Percentiles rank a stretch among this genome's conserved stretches.
Evolutionary conservation across 2,329 filamentous ascomycete species (phyloP).

Genomic region (Tetracladium maxilliforme): DNA sequence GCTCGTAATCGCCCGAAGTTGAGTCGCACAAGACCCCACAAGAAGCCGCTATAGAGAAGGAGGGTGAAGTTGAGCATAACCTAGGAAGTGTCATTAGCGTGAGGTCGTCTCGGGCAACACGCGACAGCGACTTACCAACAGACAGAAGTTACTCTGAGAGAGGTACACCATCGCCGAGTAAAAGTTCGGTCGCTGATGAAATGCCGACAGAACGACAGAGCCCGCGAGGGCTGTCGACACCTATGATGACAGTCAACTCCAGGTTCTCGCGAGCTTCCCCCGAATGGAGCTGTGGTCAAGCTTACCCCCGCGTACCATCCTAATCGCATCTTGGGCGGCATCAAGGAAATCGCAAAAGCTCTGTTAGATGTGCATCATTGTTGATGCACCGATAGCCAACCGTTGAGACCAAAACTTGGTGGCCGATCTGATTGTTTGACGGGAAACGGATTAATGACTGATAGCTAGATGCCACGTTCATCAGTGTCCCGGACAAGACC

Average conservation of each 20-base stretch:
- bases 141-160: conserved; percentile 86
- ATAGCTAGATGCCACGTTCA: no score
- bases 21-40: conserved; percentile 78
- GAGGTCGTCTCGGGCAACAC: background rate
- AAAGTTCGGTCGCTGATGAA: conserved; percentile 93
- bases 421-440: no score
- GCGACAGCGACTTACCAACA: conserved; percentile 71
- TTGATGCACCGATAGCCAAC: no score
- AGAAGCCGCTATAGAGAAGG: conserved; percentile 62
- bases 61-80: conserved; percentile 86
- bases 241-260: conserved; percentile 22
- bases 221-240: conserved; percentile 73
- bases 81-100: conserved; percentile 25
- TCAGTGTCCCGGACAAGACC: no score
- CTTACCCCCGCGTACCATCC: conserved; percentile 47
- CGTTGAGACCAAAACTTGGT: no score
- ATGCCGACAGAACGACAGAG: conserved; percentile 74
- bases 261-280: background rate
- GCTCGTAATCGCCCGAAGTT: conserved; percentile 84
- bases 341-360: conserved; percentile 2
- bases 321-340: conserved; percentile 34
- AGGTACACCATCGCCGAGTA: conserved; percentile 97
- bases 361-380: no score
- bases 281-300: conserved; percentile 4
- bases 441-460: no score